Evolutionary conservation across 805 yeast species (phyloP).

Genomic region (Cephaloascus fragrans): DNA sequence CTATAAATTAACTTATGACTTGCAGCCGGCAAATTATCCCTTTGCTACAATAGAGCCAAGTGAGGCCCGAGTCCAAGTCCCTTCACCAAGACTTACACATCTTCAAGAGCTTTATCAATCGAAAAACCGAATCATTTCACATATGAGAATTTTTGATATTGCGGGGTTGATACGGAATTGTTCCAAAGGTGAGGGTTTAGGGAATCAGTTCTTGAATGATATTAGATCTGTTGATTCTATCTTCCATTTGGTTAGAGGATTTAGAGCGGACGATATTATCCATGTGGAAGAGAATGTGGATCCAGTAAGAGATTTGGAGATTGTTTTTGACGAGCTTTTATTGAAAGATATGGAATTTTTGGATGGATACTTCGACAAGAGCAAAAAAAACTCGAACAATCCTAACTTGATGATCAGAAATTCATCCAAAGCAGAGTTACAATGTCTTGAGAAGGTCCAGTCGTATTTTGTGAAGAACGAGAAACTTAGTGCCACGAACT

Average conservation of each 20-base stretch:
- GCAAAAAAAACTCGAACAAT: constrained; percentile 16
- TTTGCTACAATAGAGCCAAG: constrained; percentile 73
- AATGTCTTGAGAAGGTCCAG: constrained; percentile 19
- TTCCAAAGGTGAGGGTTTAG: constrained; percentile 56
- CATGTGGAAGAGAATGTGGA: constrained; percentile 58
- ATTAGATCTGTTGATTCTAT: constrained; percentile 66
- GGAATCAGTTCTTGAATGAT: constrained; percentile 63
- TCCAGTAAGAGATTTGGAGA: constrained; percentile 53
- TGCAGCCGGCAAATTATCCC: constrained; percentile 63
- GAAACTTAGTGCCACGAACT: constrained; percentile 47
- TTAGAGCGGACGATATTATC: constrained; percentile 53
- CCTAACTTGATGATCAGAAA: constrained; percentile 19
- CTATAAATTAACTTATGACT: no score
- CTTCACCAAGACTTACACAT: constrained; percentile 37
- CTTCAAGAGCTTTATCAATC: constrained; percentile 40
- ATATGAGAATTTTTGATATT: constrained; percentile 52
- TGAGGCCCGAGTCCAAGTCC: constrained; percentile 49
- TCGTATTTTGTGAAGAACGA: constrained; percentile 36
- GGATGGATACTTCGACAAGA: constrained; percentile 25
- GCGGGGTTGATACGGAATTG: constrained; percentile 65
- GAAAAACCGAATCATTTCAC: constrained; percentile 40
- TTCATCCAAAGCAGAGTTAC: constrained; percentile 16
- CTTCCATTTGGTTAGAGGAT: constrained; percentile 59
- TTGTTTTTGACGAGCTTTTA: constrained; percentile 54
- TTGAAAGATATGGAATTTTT: constrained; percentile 57